Conservation (phyloP, 805 yeast genomes). For the Sugiyamaella floridensis region DNA sequence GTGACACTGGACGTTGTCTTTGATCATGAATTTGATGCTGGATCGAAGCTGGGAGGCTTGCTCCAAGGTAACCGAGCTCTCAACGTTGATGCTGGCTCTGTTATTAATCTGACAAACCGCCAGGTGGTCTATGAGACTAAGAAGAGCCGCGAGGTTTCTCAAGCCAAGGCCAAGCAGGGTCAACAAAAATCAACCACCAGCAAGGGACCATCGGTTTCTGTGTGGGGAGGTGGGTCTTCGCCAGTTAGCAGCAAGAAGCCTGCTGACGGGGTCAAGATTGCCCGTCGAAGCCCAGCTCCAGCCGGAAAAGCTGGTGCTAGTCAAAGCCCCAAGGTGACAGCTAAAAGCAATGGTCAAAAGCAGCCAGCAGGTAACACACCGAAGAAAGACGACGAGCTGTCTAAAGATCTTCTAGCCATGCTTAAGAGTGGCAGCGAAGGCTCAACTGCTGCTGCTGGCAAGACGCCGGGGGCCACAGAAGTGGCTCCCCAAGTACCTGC, state of each 20-base stretch:
- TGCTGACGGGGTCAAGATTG: background rate
- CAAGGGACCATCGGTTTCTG: background rate
- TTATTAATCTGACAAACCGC: conserved; percentile 66
- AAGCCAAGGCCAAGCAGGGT: background rate
- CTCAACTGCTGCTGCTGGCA: conserved; percentile 1
- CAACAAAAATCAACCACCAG: background rate
- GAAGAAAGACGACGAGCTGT: conserved; percentile 17
- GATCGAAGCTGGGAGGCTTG: conserved; percentile 74
- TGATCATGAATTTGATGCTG: conserved; percentile 77
- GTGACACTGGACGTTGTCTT: conserved; percentile 69
- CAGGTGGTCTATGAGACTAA: conserved; percentile 74
- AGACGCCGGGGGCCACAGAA: background rate
- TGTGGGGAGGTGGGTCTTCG: background rate
- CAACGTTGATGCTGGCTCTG: conserved; percentile 70
- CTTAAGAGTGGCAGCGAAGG: conserved; percentile 5
- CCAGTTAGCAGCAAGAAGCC: background rate
- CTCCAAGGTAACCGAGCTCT: conserved; percentile 74
- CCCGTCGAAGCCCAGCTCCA: background rate
- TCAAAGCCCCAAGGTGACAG: conserved; percentile 6
- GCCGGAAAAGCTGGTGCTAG: conserved; percentile 2
- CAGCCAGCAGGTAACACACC: background rate
- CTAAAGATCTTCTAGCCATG: conserved; percentile 18
- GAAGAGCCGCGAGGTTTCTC: conserved; percentile 1
- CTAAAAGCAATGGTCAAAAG: background rate
- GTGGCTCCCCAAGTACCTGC: background rate